phyloP scores from a whole-genome alignment of 75 land plant genomes.

The Pinus albicaulis region DNA sequence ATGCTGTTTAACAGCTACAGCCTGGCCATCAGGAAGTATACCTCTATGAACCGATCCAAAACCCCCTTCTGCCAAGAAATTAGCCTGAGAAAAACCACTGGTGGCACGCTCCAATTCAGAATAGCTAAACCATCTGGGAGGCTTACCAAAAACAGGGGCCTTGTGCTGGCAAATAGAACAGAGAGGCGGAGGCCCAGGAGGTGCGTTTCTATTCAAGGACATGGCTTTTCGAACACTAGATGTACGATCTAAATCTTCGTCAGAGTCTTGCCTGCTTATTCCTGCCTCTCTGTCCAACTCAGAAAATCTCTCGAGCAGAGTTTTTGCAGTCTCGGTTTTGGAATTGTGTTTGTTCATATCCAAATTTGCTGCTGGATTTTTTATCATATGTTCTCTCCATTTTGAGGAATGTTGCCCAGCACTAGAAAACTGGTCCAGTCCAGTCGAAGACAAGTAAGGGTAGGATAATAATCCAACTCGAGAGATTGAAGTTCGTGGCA shows the following conservation, averaged over 20 bases:
- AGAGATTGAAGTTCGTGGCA: background rate
- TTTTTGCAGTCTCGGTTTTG: slow-evolving; percentile 13
- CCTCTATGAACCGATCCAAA: slow-evolving; percentile 95
- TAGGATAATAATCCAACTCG: background rate
- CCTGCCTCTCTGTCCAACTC: slow-evolving; percentile 28
- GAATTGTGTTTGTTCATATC: slow-evolving; percentile 6
- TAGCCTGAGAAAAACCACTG: slow-evolving; percentile 52
- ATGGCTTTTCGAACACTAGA: slow-evolving; percentile 61
- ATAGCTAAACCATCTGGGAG: slow-evolving; percentile 78
- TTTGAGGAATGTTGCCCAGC: slow-evolving; percentile 17
- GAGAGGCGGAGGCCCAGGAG: slow-evolving; percentile 80
- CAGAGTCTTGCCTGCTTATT: slow-evolving; percentile 10
- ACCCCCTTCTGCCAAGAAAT: slow-evolving; percentile 93
- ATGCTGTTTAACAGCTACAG: slow-evolving; percentile 92
- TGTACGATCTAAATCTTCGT: slow-evolving; percentile 27
- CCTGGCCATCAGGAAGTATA: slow-evolving; percentile 79
- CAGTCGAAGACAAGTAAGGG: background rate
- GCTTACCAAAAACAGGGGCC: slow-evolving; percentile 86
- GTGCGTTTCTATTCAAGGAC: slow-evolving; percentile 47
- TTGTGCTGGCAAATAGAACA: slow-evolving; percentile 93
- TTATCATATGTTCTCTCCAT: slow-evolving; percentile 6
- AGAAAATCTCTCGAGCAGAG: slow-evolving; percentile 41
- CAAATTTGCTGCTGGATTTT: slow-evolving; percentile 5
- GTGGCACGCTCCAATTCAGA: slow-evolving; percentile 80
- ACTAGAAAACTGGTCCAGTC: slow-evolving; percentile 13